Evolutionary conservation across 495 filamentous ascomycete species (phyloP).

Genomic region (Trichoderma asperelloides): DNA sequence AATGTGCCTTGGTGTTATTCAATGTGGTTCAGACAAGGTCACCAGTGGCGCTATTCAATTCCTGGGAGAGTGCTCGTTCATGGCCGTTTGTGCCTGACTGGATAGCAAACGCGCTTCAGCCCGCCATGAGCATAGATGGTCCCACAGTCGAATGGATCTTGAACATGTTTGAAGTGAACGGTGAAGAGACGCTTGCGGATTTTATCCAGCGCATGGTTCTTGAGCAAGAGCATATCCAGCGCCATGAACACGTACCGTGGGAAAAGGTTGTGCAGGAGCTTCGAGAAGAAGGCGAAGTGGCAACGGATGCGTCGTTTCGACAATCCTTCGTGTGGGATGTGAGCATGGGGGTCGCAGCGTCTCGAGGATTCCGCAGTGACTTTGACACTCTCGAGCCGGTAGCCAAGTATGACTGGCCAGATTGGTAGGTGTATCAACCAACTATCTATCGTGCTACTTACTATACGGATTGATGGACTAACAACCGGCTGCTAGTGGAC

Average conservation of each 20-base stretch:
- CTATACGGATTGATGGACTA: not conserved
- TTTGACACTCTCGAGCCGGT: constrained; percentile 13
- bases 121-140: constrained; percentile 18
- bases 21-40: constrained; percentile 15
- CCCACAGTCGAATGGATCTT: constrained; percentile 17
- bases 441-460: not conserved
- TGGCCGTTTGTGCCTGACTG: constrained; percentile 21
- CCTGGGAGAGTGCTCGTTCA: constrained; percentile 13
- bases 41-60: constrained; percentile 17
- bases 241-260: constrained; percentile 17
- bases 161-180: constrained; percentile 13
- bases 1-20: constrained; percentile 17
- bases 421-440: constrained; percentile 13
- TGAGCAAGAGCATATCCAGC: constrained; percentile 12
- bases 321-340: constrained; percentile 19
- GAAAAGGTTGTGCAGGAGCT: constrained; percentile 15
- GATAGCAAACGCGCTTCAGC: constrained; percentile 15
- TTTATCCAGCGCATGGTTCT: constrained; percentile 11
- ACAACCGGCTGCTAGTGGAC: constrained; percentile 9
- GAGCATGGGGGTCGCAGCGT: constrained; percentile 10
- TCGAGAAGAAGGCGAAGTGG: constrained; percentile 14
- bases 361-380: constrained; percentile 2
- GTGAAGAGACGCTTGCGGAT: constrained; percentile 11
- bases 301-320: constrained; percentile 13
- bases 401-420: constrained; percentile 16